Base-by-base conservation (phyloP, 768 basidiomycete species). In the Paxillus involutus region DNA sequence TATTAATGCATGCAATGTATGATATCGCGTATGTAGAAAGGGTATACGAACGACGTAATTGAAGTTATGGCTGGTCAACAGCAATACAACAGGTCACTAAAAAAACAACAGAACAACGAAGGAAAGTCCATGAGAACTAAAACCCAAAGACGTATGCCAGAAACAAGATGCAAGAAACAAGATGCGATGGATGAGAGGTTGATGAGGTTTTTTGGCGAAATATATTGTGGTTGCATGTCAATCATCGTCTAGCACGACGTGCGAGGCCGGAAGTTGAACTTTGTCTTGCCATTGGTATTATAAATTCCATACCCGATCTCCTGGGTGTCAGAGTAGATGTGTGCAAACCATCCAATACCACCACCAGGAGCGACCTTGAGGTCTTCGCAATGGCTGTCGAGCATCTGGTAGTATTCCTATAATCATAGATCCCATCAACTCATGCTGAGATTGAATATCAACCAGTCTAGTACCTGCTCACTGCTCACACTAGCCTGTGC, bases 101-200 rank as follows among this genome's bases (percentile, higher is more conserved):
- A 21, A 48, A 32, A 19, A 13, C 62, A 98, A 86, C 94, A 98
- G 89, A 84, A 87, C 19, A 98, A 98, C 73, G 96, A 98, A 67
- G 97, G 98, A 68, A 88, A 98, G 85, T 99, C 94, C 75, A 91
- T 98, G 91, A 93, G 96, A 96, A 95, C 78, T 94, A 96, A 36
- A 33, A 19, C 19, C 3, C 26, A 3, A 9, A n/a, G 30, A 40
- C 3, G 21, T 49, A 29, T 30, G 19, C 24, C 36, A 19, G 13
- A 33, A 49, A 12, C 32, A 33, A 7, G 10, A 33, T 24, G 10
- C n/a, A 48, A 1, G 30, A 12, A 51, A 16, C 2, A 3, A 24
- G 8, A 33, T 21, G 29, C 8, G 36, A 35, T 26, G 26, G 26
- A 26, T 26, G 6, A n/a, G 47, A 49, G 44, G 32, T 7, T n/a